Conservation (phyloP, 352 stramenopile species). For the Globisporangium megalacanthum region DNA sequence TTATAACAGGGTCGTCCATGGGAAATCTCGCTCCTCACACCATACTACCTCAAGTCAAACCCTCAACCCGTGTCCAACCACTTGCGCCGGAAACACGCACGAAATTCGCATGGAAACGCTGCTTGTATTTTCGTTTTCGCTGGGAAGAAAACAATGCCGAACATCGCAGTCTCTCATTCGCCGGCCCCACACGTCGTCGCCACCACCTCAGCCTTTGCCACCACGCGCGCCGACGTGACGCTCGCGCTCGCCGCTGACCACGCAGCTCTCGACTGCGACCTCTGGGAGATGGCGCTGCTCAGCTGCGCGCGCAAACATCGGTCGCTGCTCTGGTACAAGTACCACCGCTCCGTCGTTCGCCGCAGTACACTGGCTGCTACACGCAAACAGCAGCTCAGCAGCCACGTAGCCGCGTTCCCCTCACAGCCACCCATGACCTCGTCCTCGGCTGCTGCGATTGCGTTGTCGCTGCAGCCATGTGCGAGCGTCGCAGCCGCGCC, state of each 20-base stretch:
- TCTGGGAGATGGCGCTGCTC: conserved; percentile 60
- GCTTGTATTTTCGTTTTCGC: neutral
- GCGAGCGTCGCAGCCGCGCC: neutral
- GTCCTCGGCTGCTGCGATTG: no score
- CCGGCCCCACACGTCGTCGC: neutral
- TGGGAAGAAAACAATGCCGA: neutral
- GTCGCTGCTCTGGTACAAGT: conserved; percentile 38
- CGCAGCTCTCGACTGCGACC: conserved; percentile 31
- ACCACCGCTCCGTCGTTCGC: conserved; percentile 31
- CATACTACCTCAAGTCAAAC: no score
- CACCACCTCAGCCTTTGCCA: neutral
- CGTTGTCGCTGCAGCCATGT: neutral
- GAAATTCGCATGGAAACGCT: no score
- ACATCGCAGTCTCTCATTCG: neutral
- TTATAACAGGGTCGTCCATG: no score
- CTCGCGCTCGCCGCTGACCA: conserved; percentile 14
- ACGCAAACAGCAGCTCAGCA: conserved; percentile 6
- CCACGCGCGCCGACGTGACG: neutral
- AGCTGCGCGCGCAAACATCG: conserved; percentile 46
- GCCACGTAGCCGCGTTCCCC: neutral
- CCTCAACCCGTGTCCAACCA: no score
- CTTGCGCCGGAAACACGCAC: no score
- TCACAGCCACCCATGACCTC: no score
- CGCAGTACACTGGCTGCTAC: conserved; percentile 19
- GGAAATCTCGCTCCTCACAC: no score